Evolutionary conservation across 2,329 filamentous ascomycete species (phyloP), one percentile per base, ranked within the genome.

Genomic region (Chrysosporium queenslandicum): DNA sequence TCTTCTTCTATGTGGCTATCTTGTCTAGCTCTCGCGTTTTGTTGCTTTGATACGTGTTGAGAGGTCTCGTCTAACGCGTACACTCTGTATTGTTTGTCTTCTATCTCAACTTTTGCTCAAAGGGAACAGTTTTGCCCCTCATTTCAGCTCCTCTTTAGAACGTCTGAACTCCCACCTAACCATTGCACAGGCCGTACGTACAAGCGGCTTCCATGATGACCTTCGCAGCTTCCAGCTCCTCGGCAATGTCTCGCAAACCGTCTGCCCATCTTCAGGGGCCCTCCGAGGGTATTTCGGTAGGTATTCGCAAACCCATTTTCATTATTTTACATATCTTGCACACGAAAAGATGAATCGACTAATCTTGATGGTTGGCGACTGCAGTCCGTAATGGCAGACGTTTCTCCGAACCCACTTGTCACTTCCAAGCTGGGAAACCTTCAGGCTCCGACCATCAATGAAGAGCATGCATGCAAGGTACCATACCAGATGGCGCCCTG

Each of bases 401-500:
- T 60, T 46, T 56, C 61, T 29, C 60, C 66, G 3, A 64, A 67
- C 53, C 61, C 63, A 23, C 51, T 67, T n/a, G 59, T 65, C 41
- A 62, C 60, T 11, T 66, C 64, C 12, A 71, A 65, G 37, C 57
- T 68, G 49, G 66, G 63, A 34, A 66, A 66, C 43, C 55, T 63
- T 11, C 65, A 68, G 47, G 56, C 57, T 34, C 50, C 56, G 8
- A 41, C 56, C 37, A 60, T 62, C 39, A 58, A 58, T 32, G 56
- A 62, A 36, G 63, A 64, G n/a, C 46, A 50, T 20, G 58, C 55
- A 25, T 64, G 57, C 57, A 71, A 72, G 70, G 71, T 69, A 59
- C 61, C 64, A 56, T 52, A 42, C 46, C n/a, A n/a, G 34, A 25
- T 12, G 3, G n/a, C 25, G 25, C 18, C 18, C 30, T 54, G 50